A percentile compares a stretch with the other conserved stretches of the same genome.
Conservation (phyloP, 2,329 filamentous ascomycete genomes). For the Clarireedia homoeocarpa region DNA sequence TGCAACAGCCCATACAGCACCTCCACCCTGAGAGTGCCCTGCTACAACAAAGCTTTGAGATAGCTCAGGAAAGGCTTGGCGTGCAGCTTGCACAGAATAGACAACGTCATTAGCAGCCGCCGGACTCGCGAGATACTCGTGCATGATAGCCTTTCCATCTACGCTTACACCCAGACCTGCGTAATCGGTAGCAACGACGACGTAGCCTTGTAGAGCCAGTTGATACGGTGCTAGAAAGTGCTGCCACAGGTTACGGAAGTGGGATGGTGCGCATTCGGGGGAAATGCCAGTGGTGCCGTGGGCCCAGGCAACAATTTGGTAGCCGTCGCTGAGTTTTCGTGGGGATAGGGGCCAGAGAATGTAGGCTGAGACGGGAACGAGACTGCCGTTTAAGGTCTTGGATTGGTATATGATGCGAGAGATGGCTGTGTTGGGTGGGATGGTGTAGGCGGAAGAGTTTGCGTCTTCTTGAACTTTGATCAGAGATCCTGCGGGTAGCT, state of each 20-base stretch:
- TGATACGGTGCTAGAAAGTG: conserved; percentile 33
- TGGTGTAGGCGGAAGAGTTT: background rate
- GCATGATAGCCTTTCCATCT: conserved; percentile 29
- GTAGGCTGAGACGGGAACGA: conserved; percentile 2
- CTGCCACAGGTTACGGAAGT: conserved; percentile 35
- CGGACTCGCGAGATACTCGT: conserved; percentile 34
- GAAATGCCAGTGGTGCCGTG: conserved; percentile 39
- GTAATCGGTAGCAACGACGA: conserved; percentile 39
- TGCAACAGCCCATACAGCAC: conserved; percentile 35
- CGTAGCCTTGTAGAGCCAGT: conserved; percentile 36
- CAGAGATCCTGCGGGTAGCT: background rate
- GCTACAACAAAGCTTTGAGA: conserved; percentile 36
- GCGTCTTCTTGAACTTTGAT: background rate
- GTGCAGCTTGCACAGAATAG: conserved; percentile 36
- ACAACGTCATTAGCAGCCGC: conserved; percentile 37
- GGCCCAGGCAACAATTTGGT: conserved; percentile 7
- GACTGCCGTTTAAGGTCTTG: background rate
- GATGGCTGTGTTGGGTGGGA: background rate
- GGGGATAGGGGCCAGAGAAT: background rate
- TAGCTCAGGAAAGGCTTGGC: conserved; percentile 34
- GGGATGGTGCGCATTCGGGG: conserved; percentile 34
- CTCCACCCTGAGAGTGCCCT: conserved; percentile 41
- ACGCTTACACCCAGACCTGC: conserved; percentile 36
- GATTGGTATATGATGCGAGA: conserved; percentile 8
- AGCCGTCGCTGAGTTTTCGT: background rate